Percentiles rank a stretch among this genome's conserved stretches.
phyloP scores from a whole-genome alignment of 768 basidiomycete species.

The Hericium erinaceus region DNA sequence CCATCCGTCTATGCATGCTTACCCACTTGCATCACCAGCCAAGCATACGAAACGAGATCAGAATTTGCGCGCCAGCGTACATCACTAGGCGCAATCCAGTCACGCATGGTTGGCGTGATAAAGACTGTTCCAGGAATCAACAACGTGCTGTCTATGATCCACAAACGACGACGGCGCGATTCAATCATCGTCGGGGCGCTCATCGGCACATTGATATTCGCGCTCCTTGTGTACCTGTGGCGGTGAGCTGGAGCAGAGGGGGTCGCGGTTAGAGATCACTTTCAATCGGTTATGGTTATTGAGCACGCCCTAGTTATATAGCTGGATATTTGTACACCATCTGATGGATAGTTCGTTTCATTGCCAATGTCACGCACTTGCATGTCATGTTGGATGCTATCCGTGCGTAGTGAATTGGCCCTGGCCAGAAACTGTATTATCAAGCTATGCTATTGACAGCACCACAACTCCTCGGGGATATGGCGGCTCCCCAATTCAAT shows the following conservation, averaged over 20 bases:
- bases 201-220: slow-evolving; percentile 76
- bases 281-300: slow-evolving; percentile 8
- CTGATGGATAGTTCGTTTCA: background rate
- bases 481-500: background rate
- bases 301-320: background rate
- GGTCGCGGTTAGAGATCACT: background rate
- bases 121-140: slow-evolving; percentile 93
- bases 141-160: slow-evolving; percentile 86
- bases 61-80: slow-evolving; percentile 82
- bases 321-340: background rate
- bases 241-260: slow-evolving; percentile 3
- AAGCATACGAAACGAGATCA: slow-evolving; percentile 93
- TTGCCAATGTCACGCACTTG: background rate
- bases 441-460: no score
- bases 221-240: slow-evolving; percentile 42
- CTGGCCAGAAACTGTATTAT: background rate
- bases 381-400: no score
- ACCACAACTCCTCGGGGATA: no score
- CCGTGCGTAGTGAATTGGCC: background rate
- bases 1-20: slow-evolving; percentile 1
- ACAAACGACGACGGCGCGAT: slow-evolving; percentile 81
- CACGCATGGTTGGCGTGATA: slow-evolving; percentile 75
- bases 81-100: slow-evolving; percentile 69
- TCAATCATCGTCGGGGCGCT: slow-evolving; percentile 80
- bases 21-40: slow-evolving; percentile 36